Evolutionary conservation across 2,329 filamentous ascomycete genomes (phyloP), one percentile per base, ranked within the genome.

Genomic region (Monilinia vaccinii-corymbosi): DNA sequence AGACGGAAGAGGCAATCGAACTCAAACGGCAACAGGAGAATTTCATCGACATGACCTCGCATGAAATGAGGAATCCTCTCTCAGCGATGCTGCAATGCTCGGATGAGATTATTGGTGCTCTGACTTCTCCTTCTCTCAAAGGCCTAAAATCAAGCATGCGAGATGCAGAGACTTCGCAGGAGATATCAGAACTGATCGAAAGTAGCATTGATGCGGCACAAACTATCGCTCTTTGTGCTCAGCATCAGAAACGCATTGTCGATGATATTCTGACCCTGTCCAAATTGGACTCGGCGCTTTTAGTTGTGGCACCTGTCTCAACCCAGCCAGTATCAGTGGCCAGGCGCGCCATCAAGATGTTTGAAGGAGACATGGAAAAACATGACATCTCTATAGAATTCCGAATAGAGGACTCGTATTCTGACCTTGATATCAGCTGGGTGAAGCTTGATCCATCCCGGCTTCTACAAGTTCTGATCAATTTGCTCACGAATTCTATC

Each of bases 381-480:
- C 81, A 85, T 1, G 81, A 85, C 47, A 89, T 92, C 56, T 75
- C 82, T 51, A 79, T 92, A 65, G 78, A 80, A 23, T 84, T 89
- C 65, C 75, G 80, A 2, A 78, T 89, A 13, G 83, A 87, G 65
- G 70, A 79, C 18, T 86, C 85, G 0, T 88, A 85, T 68, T 75
- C 75, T 5, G 73, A 79, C 1, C 75, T 85, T 1, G 74, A 74
- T 0, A 75, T 88, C 38, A 82, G 86, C 40, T 91, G 84, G 77
- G 82, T 91, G 3, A 74, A 78, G 38, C 73, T 91, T 31, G 89
- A 93, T 70, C 86, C 89, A 0, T 87, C 85, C 18, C 80, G 89
- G 25, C 83, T 93, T 52, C 80, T 88, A 56, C 89, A 93, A 71
- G 86, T 92, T 0, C 76, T 92, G 4, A 91, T 93, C 71, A 93